phyloP scores from a whole-genome alignment of 495 filamentous ascomycete genomes.

The Hyaloscypha hepaticicola region DNA sequence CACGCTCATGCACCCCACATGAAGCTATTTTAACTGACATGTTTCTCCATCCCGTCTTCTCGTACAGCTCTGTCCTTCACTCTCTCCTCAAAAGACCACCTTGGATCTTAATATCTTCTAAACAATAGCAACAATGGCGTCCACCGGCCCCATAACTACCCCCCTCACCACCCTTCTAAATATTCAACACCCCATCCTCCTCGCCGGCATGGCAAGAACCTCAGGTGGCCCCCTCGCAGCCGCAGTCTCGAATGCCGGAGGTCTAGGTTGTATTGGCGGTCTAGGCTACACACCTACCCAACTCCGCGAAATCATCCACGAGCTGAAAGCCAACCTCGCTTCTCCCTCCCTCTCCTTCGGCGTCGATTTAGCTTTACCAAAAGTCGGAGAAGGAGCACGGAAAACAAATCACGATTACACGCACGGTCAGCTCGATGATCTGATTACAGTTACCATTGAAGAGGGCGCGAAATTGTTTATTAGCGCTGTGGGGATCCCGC shows the following conservation, averaged over 20 bases:
- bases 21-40: background rate
- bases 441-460: conserved; percentile 75
- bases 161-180: conserved; percentile 71
- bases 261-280: conserved; percentile 81
- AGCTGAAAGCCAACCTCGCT: conserved; percentile 69
- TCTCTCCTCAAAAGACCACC: background rate
- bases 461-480: conserved; percentile 81
- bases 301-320: conserved; percentile 75
- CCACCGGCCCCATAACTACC: conserved; percentile 60
- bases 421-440: conserved; percentile 73
- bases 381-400: conserved; percentile 74
- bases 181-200: conserved; percentile 78
- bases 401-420: conserved; percentile 95
- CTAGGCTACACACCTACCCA: conserved; percentile 81
- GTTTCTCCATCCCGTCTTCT: background rate
- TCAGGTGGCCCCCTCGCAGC: conserved; percentile 76
- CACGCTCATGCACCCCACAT: background rate
- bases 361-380: conserved; percentile 83
- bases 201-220: conserved; percentile 86
- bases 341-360: conserved; percentile 73
- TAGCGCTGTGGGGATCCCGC: conserved; percentile 79
- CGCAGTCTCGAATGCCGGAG: conserved; percentile 85
- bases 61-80: background rate
- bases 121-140: conserved; percentile 19
- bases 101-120: background rate